phyloP scores from a whole-genome alignment of 2,329 filamentous ascomycete genomes.

The Colletotrichum sp. region DNA sequence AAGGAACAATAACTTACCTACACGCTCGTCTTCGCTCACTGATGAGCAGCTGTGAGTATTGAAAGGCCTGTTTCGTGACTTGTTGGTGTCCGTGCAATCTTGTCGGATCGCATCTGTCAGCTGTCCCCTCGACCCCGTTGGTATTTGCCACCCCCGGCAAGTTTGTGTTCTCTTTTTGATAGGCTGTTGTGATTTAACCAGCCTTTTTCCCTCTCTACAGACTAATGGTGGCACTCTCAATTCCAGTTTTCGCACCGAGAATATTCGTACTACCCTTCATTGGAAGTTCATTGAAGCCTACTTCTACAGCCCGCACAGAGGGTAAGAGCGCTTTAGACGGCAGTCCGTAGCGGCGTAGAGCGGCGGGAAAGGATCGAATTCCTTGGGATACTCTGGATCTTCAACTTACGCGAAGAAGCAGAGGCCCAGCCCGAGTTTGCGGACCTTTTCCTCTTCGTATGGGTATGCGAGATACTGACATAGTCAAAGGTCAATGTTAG shows the following conservation, averaged over 20 bases:
- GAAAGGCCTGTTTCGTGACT: background rate
- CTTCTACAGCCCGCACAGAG: background rate
- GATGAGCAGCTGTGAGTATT: background rate
- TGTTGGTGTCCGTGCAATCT: background rate
- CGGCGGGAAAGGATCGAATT: background rate
- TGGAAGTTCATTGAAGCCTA: background rate
- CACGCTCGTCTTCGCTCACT: background rate
- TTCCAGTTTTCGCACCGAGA: background rate
- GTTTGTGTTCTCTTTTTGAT: background rate
- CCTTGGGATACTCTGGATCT: no score
- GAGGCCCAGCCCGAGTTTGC: no score
- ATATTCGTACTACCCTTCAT: background rate
- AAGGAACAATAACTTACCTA: fast-evolving
- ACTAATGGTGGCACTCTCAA: background rate
- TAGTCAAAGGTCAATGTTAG: no score
- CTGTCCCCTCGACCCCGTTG: background rate
- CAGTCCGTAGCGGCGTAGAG: background rate
- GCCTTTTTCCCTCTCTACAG: background rate
- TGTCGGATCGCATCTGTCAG: background rate
- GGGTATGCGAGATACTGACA: background rate
- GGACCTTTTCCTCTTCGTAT: no score
- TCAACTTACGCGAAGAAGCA: no score
- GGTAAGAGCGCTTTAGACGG: background rate
- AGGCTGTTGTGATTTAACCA: background rate
- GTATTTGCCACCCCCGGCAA: background rate